phyloP scores from a whole-genome alignment of 305 asterid genomes.

The Vinca major region DNA sequence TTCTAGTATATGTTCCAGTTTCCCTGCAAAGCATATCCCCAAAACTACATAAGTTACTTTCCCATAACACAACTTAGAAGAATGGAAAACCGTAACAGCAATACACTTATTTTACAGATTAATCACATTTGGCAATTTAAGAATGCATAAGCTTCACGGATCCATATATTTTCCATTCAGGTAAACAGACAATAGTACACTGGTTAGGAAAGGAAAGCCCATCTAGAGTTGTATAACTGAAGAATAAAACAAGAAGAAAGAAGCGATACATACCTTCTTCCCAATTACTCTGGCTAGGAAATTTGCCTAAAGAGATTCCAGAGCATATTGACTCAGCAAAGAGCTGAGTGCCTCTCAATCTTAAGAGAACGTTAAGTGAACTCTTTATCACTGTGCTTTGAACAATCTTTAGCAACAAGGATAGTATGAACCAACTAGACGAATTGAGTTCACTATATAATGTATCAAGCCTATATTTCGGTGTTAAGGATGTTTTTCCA shows the following conservation, averaged over 20 bases:
- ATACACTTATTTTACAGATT: too few relatives aligned
- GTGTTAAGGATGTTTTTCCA: conserved; percentile 48
- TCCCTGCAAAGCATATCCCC: conserved; percentile 32
- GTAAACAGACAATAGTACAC: not conserved
- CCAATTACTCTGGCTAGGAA: conserved; percentile 18
- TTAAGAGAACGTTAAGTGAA: conserved; percentile 45
- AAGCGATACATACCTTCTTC: conserved; percentile 46
- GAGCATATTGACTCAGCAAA: conserved; percentile 59
- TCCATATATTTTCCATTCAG: conserved; percentile 1
- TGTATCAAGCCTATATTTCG: conserved; percentile 50
- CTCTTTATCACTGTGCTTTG: conserved; percentile 42
- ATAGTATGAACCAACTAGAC: conserved; percentile 69
- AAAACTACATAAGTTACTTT: conserved; percentile 14
- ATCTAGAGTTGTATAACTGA: not conserved
- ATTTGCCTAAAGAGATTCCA: conserved; percentile 27
- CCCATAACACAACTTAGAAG: not conserved
- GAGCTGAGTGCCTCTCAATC: conserved; percentile 67
- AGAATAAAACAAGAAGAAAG: not conserved
- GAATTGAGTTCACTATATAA: conserved; percentile 68
- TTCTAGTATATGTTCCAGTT: conserved; percentile 54
- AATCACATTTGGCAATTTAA: not conserved
- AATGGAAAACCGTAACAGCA: not conserved
- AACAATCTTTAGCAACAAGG: conserved; percentile 59
- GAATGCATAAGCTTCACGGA: not conserved
- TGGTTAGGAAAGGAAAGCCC: too few relatives aligned